Evolutionary conservation across 1,284 basidiomycete genomes (phyloP).

Genomic region (Boletus albobrunnescens): DNA sequence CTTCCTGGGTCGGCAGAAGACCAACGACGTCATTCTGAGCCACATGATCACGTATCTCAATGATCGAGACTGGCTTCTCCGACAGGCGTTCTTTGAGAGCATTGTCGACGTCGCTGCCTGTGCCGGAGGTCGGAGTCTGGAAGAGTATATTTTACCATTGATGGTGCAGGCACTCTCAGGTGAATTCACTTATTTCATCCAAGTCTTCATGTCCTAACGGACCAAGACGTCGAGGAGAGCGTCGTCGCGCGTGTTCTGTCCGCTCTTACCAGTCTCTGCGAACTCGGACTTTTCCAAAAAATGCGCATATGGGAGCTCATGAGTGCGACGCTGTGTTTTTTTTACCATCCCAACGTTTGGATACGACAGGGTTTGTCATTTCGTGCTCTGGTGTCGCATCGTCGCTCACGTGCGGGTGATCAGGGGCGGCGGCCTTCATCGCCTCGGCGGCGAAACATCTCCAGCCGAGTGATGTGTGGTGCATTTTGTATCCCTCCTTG

Average conservation of each 20-base stretch:
- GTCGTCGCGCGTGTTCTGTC: slow-evolving; percentile 87
- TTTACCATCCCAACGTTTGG: slow-evolving; percentile 97
- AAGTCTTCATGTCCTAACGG: slow-evolving; percentile 1
- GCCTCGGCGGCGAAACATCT: slow-evolving; percentile 78
- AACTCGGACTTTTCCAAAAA: slow-evolving; percentile 84
- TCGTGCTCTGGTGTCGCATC: neutral
- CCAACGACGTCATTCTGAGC: slow-evolving; percentile 91
- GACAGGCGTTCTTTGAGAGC: slow-evolving; percentile 92
- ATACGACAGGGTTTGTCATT: slow-evolving; percentile 74
- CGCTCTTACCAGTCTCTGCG: slow-evolving; percentile 81
- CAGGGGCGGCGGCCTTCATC: slow-evolving; percentile 84
- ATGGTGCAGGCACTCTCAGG: slow-evolving; percentile 92
- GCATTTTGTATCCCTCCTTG: slow-evolving; percentile 89
- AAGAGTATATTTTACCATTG: slow-evolving; percentile 87
- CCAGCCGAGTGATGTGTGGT: slow-evolving; percentile 89
- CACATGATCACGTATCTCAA: slow-evolving; percentile 99
- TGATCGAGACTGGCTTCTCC: slow-evolving; percentile 88
- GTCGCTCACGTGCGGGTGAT: neutral
- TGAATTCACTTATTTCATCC: slow-evolving; percentile 34
- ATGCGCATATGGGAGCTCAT: slow-evolving; percentile 94
- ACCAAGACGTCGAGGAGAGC: slow-evolving; percentile 86
- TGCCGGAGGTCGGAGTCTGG: slow-evolving; percentile 80
- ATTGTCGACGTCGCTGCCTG: slow-evolving; percentile 93
- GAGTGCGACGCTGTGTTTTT: slow-evolving; percentile 79
- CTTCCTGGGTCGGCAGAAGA: slow-evolving; percentile 89